Conservation (phyloP, 108 stramenopile species). For the Cyclotella choctawhatcheeana region DNA sequence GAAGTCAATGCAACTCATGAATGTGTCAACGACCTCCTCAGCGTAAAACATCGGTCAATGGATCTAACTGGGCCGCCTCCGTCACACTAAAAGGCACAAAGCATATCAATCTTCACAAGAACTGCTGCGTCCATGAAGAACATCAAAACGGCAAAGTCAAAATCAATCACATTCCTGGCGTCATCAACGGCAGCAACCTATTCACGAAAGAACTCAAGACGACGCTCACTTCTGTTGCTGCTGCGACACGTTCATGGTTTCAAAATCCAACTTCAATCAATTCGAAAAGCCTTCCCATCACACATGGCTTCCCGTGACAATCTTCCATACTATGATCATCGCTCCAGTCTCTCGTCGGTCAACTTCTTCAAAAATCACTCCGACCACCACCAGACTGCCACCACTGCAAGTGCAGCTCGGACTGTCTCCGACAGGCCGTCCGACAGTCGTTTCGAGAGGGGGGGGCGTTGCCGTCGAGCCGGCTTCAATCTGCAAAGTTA, state of each 20-base stretch:
- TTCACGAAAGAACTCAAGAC: slow-evolving; percentile 20
- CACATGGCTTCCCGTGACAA: background rate
- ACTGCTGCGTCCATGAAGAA: slow-evolving; percentile 5
- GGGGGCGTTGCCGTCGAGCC: background rate
- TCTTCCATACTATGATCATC: background rate
- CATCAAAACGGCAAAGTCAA: background rate
- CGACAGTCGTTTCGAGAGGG: background rate
- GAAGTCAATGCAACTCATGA: slow-evolving; percentile 9
- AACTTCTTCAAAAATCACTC: background rate
- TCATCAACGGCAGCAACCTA: slow-evolving; percentile 10
- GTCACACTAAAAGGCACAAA: slow-evolving; percentile 8
- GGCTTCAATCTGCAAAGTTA: background rate
- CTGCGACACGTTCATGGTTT: slow-evolving; percentile 6
- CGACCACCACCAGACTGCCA: background rate
- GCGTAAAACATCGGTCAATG: background rate
- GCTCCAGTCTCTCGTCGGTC: background rate
- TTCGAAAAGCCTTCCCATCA: background rate
- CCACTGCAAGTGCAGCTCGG: background rate
- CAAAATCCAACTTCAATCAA: background rate
- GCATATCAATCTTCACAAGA: slow-evolving; percentile 13
- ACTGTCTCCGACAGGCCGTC: slow-evolving; percentile 5
- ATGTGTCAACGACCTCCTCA: background rate
- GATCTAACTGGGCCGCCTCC: slow-evolving; percentile 7
- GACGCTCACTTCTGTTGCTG: slow-evolving; percentile 5
- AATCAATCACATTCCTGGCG: slow-evolving; percentile 6